Base-by-base conservation (phyloP, 1,284 basidiomycete genomes). In the Omphalotus olearius region DNA sequence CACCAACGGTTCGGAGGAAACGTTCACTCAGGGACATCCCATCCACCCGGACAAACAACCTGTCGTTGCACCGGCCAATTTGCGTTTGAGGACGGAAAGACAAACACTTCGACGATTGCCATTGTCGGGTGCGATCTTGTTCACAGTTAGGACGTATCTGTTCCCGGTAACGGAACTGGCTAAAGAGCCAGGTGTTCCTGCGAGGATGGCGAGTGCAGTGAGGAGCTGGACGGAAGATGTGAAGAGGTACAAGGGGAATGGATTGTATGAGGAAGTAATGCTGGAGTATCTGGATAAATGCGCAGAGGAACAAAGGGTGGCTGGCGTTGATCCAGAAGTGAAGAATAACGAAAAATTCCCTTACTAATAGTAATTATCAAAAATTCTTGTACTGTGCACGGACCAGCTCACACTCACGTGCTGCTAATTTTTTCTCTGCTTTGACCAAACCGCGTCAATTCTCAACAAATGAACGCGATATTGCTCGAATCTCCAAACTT, bases 101-200 rank as follows among this genome's bases (percentile, higher is more conserved):
- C 88, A 91, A 68, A 87, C 83, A 9, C 67, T 92, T 47, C 73
- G 89, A 35, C 72, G 89, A 20, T 73, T 90, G 14, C 77, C 82
- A 2, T 69, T 73, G 9, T 82, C 77, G 20, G 88, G 88, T 2
- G 85, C 81, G 13, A 74, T 91, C 39, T 71, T 86, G n/a, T 92
- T 92, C 64, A 86, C 83, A 38, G 86, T 91, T 59, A 74, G 86
- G 14, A 86, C 85, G 35, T 88, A 91, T 64, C 59, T 85, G 53
- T 79, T 78, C n/a, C 78, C 78, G 4, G 64, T 91, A 7, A 74
- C 72, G 36, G 73, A 78, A 41, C 64, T 92, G 1, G 80, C 68
- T 25, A 60, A 70, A 49, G 88, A 91, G 62, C 71, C 69, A 13
- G 87, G 85, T 1, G 78, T 87, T 6, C 79, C 85, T 0, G 83